Base-by-base conservation (phyloP, 768 basidiomycete species). In the Russula sp. region DNA sequence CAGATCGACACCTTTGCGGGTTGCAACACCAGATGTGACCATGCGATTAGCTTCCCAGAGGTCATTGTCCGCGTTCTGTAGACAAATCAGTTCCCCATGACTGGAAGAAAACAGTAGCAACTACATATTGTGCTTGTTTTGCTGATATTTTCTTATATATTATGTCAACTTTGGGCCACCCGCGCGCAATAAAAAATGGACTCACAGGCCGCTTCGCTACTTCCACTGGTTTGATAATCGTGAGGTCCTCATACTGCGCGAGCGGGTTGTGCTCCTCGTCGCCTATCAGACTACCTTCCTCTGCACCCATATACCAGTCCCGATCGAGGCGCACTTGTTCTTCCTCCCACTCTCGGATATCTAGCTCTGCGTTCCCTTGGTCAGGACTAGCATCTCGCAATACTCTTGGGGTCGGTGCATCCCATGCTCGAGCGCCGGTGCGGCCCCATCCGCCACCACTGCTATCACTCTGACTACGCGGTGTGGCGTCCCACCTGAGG, bases 31-130 rank as follows among this genome's bases (percentile, higher is more conserved):
- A 3, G 97, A 98, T 0, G 92, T 93, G 11, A 93, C 80, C 90
- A 99, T 95, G 72, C 96, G 91, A 72, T 98, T 98, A 9, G 91
- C 91, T 79, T 99, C 97, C 97, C 97, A 99, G 13, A 96, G 78
- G 71, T 99, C 97, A 71, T 97, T 98, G 75, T 99, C 97, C 26
- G 93, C 93, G 71, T 98, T 98, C 92, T 95, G 72, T 5, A 64
- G 9, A 22, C 7, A 49, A 28, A 67, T 74, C 65, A 49, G 62
- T 46, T 26, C 22, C 2, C 14, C 13, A n/a, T 42, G 49, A 18
- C 59, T 40, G 50, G 40, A 24, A 22, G 38, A 20, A 18, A 57
- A 48, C 10, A n/a, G 34, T 16, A 5, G 1, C 5, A 79, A 90
- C 70, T 70, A 94, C 93, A 74, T 94, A 97, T 86, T 98, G 95